Conservation (phyloP, 1,284 basidiomycete species). For the Hymenochaete sp. region DNA sequence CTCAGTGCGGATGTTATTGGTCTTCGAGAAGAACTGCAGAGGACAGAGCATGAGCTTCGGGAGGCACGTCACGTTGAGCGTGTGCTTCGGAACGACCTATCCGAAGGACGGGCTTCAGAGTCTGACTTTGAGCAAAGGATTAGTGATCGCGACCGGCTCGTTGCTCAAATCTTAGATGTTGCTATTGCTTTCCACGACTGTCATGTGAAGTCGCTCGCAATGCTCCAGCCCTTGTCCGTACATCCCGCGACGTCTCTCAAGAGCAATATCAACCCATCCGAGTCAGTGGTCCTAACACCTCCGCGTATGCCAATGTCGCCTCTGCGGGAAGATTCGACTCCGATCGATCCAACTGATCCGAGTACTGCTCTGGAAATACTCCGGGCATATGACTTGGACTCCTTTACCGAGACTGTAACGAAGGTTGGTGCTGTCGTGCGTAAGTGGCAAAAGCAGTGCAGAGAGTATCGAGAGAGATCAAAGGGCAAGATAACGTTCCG, state of each 20-base stretch:
- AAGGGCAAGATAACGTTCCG: conserved; percentile 92
- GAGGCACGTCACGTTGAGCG: conserved; percentile 54
- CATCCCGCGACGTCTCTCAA: conserved; percentile 44
- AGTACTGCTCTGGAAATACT: conserved; percentile 57
- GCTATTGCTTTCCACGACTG: conserved; percentile 65
- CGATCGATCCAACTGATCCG: conserved; percentile 68
- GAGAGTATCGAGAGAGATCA: conserved; percentile 84
- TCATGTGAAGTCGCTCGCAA: conserved; percentile 58
- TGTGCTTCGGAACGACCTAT: conserved; percentile 54
- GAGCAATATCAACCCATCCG: conserved; percentile 28
- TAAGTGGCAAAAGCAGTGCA: conserved; percentile 96
- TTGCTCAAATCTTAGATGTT: conserved; percentile 67
- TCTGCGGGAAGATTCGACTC: conserved; percentile 55
- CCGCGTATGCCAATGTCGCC: conserved; percentile 38
- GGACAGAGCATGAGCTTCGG: conserved; percentile 57
- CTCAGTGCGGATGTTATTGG: conserved; percentile 55
- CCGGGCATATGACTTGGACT: conserved; percentile 71
- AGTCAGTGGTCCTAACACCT: conserved; percentile 41
- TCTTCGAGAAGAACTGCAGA: conserved; percentile 62
- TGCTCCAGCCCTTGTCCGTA: conserved; percentile 51
- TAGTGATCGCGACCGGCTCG: conserved; percentile 50
- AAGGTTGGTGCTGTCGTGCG: conserved; percentile 81
- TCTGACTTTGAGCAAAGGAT: conserved; percentile 57
- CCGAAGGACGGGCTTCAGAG: conserved; percentile 50
- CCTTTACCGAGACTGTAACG: conserved; percentile 72